Evolutionary conservation across 208 protist genomes (phyloP).

Genomic region (Crithidia acanthocephali): DNA sequence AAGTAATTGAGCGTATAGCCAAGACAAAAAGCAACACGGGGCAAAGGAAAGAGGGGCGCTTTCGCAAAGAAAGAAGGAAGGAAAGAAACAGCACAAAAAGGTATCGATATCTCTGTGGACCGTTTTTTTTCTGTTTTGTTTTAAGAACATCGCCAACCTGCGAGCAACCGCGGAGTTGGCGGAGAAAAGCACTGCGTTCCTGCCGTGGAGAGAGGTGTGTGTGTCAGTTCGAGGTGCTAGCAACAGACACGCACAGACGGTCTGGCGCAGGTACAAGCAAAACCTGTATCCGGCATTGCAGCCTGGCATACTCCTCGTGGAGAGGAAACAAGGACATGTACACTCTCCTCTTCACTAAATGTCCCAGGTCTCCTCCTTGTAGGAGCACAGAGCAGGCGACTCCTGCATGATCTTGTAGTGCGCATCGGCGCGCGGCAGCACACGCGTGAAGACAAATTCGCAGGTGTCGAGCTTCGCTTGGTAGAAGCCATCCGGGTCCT

Average conservation of each 20-base stretch:
- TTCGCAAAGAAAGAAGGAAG: not conserved
- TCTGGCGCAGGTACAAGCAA: too few relatives aligned
- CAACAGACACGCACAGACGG: too few relatives aligned
- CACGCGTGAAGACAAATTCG: slow-evolving; percentile 72
- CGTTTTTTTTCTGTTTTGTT: slow-evolving; percentile 12
- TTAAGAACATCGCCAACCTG: too few relatives aligned
- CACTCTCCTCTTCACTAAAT: slow-evolving; percentile 28
- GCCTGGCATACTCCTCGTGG: too few relatives aligned
- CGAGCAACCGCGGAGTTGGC: too few relatives aligned
- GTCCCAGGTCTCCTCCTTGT: slow-evolving; percentile 63
- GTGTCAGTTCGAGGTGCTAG: too few relatives aligned
- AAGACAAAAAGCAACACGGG: not conserved
- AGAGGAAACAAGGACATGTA: too few relatives aligned
- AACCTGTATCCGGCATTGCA: too few relatives aligned
- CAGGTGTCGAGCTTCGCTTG: slow-evolving; percentile 82
- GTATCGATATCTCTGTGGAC: not conserved
- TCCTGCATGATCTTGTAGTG: slow-evolving; percentile 71
- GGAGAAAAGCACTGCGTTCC: too few relatives aligned
- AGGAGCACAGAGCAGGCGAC: slow-evolving; percentile 38
- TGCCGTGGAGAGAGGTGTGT: too few relatives aligned
- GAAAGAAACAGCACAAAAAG: slow-evolving; percentile 16
- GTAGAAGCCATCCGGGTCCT: slow-evolving; percentile 84
- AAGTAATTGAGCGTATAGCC: too few relatives aligned
- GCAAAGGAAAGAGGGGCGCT: not conserved
- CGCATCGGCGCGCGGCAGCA: slow-evolving; percentile 61